Percentiles rank a stretch among this genome's conserved stretches.
phyloP scores from a whole-genome alignment of 1,139 yeast genomes.

The Casaregolazyma lundiana region DNA sequence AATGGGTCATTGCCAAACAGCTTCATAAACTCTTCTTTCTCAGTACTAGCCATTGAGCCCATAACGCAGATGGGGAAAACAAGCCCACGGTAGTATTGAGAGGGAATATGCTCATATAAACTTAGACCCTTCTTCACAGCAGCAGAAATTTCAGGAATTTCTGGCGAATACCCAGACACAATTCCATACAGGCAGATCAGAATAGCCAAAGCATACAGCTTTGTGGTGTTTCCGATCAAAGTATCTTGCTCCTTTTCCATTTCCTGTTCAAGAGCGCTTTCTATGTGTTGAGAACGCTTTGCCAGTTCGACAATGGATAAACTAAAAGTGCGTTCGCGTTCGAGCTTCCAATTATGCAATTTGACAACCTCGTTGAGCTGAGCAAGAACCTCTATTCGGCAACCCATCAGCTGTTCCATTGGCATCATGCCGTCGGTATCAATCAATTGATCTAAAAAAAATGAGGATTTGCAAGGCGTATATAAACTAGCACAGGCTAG shows the following conservation, averaged over 20 bases:
- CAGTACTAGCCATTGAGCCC: conserved; percentile 14
- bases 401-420: conserved; percentile 17
- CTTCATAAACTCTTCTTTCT: conserved; percentile 8
- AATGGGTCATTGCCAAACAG: conserved; percentile 12
- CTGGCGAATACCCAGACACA: conserved; percentile 15
- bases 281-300: conserved; percentile 6
- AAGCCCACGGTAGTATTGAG: conserved; percentile 14
- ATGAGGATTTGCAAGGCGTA: conserved; percentile 10
- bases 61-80: conserved; percentile 16
- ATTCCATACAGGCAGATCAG: conserved; percentile 15
- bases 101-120: conserved; percentile 13
- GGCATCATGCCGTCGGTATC: conserved; percentile 8
- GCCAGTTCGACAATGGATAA: conserved; percentile 11
- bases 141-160: conserved; percentile 12
- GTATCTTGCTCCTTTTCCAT: conserved; percentile 8
- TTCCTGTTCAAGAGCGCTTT: conserved; percentile 11
- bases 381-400: conserved; percentile 11
- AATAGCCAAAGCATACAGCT: conserved; percentile 14
- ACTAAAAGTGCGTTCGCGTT: background rate
- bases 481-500: conserved; percentile 15
- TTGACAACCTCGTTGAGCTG: conserved; percentile 17
- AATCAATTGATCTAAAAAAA: conserved; percentile 12
- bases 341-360: conserved; percentile 9
- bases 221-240: conserved; percentile 13
- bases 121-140: conserved; percentile 13